Evolutionary conservation across 768 basidiomycete species (phyloP).

Genomic region (Kockovaella imperatae): DNA sequence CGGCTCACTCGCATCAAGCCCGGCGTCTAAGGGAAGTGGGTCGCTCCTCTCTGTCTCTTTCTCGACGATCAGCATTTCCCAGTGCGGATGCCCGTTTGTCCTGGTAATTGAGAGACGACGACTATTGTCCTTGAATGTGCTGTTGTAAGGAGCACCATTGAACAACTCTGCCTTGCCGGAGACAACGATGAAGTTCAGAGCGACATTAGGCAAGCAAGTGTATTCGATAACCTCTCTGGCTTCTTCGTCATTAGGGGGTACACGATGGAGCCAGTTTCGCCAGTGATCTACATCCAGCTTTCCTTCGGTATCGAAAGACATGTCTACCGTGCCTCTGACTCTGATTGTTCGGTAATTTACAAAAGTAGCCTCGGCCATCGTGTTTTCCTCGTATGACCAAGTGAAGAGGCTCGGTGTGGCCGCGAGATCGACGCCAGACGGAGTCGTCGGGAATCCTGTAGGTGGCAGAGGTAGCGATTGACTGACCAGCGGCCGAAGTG

Average conservation of each 20-base stretch:
- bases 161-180: background rate
- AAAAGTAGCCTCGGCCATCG: background rate
- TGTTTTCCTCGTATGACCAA: background rate
- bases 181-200: background rate
- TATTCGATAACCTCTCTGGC: background rate
- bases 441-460: background rate
- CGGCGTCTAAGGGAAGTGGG: background rate
- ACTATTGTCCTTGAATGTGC: background rate
- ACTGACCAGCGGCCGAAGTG: background rate
- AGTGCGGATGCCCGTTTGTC: background rate
- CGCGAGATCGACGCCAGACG: background rate
- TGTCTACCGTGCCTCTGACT: background rate
- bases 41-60: background rate
- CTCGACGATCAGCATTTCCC: background rate
- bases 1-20: background rate
- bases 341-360: background rate
- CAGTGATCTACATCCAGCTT: background rate
- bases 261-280: background rate
- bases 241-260: background rate
- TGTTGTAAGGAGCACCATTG: background rate
- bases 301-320: constrained; percentile 1
- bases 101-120: background rate
- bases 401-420: background rate
- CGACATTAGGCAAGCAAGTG: background rate
- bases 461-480: background rate